Base-by-base conservation (phyloP, 768 basidiomycete genomes). In the Podaxis pistillaris region DNA sequence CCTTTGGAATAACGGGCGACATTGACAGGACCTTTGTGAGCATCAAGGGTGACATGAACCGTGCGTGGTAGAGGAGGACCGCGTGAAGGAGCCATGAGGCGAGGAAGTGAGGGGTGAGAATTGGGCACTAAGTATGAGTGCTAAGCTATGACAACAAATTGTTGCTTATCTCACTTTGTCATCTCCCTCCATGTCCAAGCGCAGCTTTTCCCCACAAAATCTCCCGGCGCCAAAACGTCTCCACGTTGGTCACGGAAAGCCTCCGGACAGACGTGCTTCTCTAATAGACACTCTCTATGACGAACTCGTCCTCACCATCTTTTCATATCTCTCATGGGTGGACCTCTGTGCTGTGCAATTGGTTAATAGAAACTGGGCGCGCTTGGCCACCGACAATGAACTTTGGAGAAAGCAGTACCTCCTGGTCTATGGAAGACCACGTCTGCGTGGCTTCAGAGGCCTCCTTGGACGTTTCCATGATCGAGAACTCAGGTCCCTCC, bases 1-100 rank as follows among this genome's bases (percentile, higher is more conserved):
- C 94, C 95, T 72, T 92, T 91, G 50, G 96, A 91, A 71, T 96
- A 98, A 33, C 91, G 83, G n/a, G 87, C 92, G 58, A 94, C 88
- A 70, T 98, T 92, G 0, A 97, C 91, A 0, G 95, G 82, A 0
- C 95, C 97, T 63, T 89, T 88, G 74, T 94, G 93, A 57, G 71
- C 80, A 7, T 75, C 69, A 50, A 94, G 83, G 11, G 83, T 82
- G n/a, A 75, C 75, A 75, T 93, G 87, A 0, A 91, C 76, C 54
- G 74, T 79, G 22, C 91, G 82, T 33, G 89, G 76, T 13, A 89
- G 77, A 3, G 81, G 73, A 62, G 76, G 74, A 51, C 83, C 84
- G 69, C 81, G 83, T 65, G 82, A 85, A 62, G 81, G 80, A 57
- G 79, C 79, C 84, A 86, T 85, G 67, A 64, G 60, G 53, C 62